Evolutionary conservation across 2,329 filamentous ascomycete species (phyloP), one percentile per base, ranked within the genome.

Genomic region (Trichoderma hamatum): DNA sequence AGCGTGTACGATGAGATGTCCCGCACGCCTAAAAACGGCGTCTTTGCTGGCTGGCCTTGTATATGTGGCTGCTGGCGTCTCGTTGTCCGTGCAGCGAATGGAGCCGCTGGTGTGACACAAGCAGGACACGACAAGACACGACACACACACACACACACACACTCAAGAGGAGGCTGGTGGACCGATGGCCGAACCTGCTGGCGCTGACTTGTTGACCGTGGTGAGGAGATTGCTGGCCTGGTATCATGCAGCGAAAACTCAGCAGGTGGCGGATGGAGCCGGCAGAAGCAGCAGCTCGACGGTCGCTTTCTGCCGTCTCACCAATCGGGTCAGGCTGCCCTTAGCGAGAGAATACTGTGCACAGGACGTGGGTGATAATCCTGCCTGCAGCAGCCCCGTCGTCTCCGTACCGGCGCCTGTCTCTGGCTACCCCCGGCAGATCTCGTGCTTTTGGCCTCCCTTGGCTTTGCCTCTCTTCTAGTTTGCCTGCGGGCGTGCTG

Each of bases 181-280:
- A 59, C 28, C 64, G 54, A 51, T 39, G n/a, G 32, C 21, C 34
- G 34, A 28, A 34, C 28, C 39, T 43, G 56, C 56, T 59, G 56
- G 34, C 54, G 54, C 64, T 67, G 64, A 59, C 64, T 67, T 67
- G 64, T 67, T 67, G 64, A 67, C 64, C 64, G 64, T 67, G 64
- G 54, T 67, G 64, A 67, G 64, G 54, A 59, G 64, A 67, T 24
- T 19, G 54, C 32, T 39, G 46, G 43, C 39, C 58, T 64, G 39
- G 60, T 49, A 30, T 66, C 54, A 66, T 66, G 63, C 63, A 66
- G 63, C 63, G 54, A 67, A 67, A 58, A 67, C 64, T 67, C 64
- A 59, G 54, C 64, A 59, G 64, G 56, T 43, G 54, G 63, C 63
- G 63, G 62, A 66, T 66, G 62, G 62, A 26, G 62, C 62, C 62